Conservation (phyloP, 805 yeast genomes). For the Saturnispora saitoi region DNA sequence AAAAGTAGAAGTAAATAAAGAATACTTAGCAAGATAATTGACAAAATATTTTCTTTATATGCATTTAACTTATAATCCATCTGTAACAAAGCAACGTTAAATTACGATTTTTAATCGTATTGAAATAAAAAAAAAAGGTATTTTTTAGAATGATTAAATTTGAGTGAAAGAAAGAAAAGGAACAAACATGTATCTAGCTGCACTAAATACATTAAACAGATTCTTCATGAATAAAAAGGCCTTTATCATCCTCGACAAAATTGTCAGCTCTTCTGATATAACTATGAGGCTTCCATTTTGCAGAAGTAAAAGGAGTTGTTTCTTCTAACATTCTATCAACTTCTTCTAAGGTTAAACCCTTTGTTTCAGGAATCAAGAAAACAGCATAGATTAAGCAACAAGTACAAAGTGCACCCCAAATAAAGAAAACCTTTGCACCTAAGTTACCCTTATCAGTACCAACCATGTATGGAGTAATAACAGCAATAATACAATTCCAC, state of each 20-base stretch:
- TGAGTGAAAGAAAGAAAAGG: background rate
- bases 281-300: conserved; percentile 27
- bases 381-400: conserved; percentile 54
- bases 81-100: too few species aligned
- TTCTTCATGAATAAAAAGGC: conserved; percentile 2
- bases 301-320: conserved; percentile 27
- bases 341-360: conserved; percentile 74
- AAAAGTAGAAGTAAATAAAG: too few species aligned
- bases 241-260: background rate
- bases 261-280: background rate
- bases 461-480: conserved; percentile 63
- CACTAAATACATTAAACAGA: background rate
- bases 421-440: conserved; percentile 56
- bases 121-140: too few species aligned
- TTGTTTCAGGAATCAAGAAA: conserved; percentile 69
- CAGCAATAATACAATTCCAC: conserved; percentile 65
- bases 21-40: too few species aligned
- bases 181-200: background rate
- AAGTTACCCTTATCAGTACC: conserved; percentile 53
- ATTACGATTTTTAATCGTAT: too few species aligned
- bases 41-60: too few species aligned
- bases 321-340: conserved; percentile 45
- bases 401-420: conserved; percentile 48
- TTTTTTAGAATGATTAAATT: too few species aligned
- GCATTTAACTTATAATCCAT: too few species aligned